Conservation (phyloP, 148 eudicot species). For the Polygonum maritimum region DNA sequence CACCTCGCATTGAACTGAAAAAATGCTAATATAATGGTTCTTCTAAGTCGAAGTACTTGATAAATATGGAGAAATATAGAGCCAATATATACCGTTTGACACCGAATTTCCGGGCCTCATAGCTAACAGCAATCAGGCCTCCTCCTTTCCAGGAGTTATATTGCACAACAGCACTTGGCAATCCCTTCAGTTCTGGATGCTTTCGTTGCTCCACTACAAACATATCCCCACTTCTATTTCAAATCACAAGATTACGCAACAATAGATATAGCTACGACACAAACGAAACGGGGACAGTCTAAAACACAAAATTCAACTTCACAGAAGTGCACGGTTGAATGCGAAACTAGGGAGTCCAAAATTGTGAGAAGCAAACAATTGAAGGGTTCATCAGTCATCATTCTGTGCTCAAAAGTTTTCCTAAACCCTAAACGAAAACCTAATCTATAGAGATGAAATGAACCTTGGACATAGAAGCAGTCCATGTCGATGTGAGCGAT, state of each 20-base stretch:
- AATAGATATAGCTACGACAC: no score
- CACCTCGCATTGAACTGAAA: slow-evolving; percentile 87
- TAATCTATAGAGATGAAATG: background rate
- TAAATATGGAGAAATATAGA: background rate
- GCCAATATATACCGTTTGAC: slow-evolving; percentile 62
- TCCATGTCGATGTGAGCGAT: slow-evolving; percentile 97
- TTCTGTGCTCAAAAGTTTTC: background rate
- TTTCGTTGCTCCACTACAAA: slow-evolving; percentile 78
- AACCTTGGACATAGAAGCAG: slow-evolving; percentile 94
- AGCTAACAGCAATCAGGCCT: slow-evolving; percentile 83
- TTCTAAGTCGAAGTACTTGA: slow-evolving; percentile 6
- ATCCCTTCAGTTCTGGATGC: slow-evolving; percentile 65
- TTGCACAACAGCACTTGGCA: slow-evolving; percentile 89
- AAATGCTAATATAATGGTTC: slow-evolving; percentile 8
- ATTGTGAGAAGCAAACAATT: background rate
- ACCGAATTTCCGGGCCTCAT: slow-evolving; percentile 83
- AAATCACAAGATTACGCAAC: background rate
- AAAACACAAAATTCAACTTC: background rate
- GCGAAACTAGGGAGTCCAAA: background rate
- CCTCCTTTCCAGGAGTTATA: slow-evolving; percentile 98
- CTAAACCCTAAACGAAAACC: background rate
- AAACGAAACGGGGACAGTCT: background rate
- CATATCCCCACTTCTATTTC: background rate
- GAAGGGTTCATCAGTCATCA: background rate
- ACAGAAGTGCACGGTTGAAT: background rate